A percentile compares a stretch with the other conserved stretches of the same genome.
phyloP scores from a whole-genome alignment of 1,284 basidiomycete genomes.

The Tetrapyrgos nigripes region DNA sequence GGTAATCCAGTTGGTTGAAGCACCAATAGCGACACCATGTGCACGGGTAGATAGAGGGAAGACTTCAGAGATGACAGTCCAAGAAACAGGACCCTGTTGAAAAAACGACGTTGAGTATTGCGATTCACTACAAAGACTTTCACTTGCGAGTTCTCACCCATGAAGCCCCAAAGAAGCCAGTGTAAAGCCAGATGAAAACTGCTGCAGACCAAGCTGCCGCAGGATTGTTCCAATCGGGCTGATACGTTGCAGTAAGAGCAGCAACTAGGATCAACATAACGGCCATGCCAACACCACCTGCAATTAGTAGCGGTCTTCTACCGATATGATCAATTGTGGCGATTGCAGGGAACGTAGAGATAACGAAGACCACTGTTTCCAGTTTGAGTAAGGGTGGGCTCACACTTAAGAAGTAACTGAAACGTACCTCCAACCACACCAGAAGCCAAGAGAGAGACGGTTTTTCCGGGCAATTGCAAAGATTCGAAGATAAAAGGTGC shows the following conservation, averaged over 20 bases:
- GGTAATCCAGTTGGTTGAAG: slow-evolving; percentile 32
- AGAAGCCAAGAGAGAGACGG: slow-evolving; percentile 28
- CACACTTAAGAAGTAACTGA: background rate
- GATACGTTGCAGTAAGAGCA: slow-evolving; percentile 33
- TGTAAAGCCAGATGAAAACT: slow-evolving; percentile 39
- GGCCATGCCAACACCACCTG: slow-evolving; percentile 33
- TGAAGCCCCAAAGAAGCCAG: slow-evolving; percentile 28
- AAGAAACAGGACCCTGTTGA: slow-evolving; percentile 25
- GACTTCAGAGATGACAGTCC: slow-evolving; percentile 32
- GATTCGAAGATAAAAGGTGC: slow-evolving; percentile 29
- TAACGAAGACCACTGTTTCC: slow-evolving; percentile 25
- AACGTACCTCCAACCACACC: slow-evolving; percentile 28
- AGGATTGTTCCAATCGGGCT: slow-evolving; percentile 27
- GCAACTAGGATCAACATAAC: slow-evolving; percentile 32
- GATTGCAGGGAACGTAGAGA: slow-evolving; percentile 29
- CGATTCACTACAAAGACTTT: background rate
- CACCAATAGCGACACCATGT: slow-evolving; percentile 30
- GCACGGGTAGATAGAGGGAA: slow-evolving; percentile 30
- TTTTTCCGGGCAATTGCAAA: slow-evolving; percentile 22
- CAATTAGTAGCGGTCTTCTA: slow-evolving; percentile 27
- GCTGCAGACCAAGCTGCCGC: slow-evolving; percentile 35
- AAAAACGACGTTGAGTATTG: background rate
- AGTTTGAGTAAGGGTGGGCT: too few relatives aligned
- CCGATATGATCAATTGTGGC: slow-evolving; percentile 28
- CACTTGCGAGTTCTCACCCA: slow-evolving; percentile 26